phyloP scores from a whole-genome alignment of 805 yeast genomes.

The Candida dajiaensis region DNA sequence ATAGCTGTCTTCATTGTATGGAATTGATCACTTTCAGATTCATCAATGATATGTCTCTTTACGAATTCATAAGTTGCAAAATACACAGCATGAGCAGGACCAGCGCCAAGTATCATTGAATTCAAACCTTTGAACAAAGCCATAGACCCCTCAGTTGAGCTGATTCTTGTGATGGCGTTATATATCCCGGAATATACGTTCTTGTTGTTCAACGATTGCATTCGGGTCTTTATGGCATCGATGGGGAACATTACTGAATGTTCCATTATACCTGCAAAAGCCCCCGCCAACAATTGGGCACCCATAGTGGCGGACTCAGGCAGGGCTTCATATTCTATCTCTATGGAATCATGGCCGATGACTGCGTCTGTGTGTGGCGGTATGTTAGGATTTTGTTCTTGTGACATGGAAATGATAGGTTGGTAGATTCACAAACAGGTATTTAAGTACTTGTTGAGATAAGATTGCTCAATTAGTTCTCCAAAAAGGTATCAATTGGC shows the following conservation, averaged over 20 bases:
- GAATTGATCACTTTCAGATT: conserved; percentile 31
- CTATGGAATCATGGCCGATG: conserved; percentile 24
- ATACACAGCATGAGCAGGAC: conserved; percentile 97
- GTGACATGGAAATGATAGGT: not conserved
- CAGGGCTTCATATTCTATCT: conserved; percentile 84
- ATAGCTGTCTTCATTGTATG: conserved; percentile 80
- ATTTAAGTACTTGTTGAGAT: not conserved
- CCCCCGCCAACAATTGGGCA: conserved; percentile 88
- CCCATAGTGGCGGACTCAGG: conserved; percentile 80
- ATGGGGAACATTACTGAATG: conserved; percentile 96
- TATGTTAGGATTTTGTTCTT: not conserved
- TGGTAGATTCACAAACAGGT: no score
- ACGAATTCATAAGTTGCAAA: conserved; percentile 89
- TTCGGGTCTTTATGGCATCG: conserved; percentile 92
- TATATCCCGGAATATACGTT: conserved; percentile 41
- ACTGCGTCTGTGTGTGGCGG: not conserved
- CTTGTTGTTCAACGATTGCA: conserved; percentile 45
- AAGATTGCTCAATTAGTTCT: no score
- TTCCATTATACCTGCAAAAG: conserved; percentile 99
- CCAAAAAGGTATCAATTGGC: not conserved
- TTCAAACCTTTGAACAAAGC: conserved; percentile 93
- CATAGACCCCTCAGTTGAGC: conserved; percentile 82
- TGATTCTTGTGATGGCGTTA: conserved; percentile 63
- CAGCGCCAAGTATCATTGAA: conserved; percentile 93
- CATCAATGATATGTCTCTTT: conserved; percentile 30